phyloP scores from a whole-genome alignment of 2,329 filamentous ascomycete species.

The Coniella vitis region DNA sequence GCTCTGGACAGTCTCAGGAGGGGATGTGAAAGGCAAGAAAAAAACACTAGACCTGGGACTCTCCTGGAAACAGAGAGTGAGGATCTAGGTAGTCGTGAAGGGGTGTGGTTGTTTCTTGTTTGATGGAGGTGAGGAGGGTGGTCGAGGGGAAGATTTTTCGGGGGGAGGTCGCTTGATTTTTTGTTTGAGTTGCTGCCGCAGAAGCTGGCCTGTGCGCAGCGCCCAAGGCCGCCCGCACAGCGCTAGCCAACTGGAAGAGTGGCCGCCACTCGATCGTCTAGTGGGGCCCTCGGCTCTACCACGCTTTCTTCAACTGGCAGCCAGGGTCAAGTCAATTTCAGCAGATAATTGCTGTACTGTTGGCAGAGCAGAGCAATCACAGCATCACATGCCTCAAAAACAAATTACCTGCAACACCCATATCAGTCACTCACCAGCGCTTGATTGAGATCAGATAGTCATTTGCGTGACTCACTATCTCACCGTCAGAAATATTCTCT shows the following conservation, averaged over 20 bases:
- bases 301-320: too few relatives aligned
- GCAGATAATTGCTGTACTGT: too few relatives aligned
- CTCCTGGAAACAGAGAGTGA: conserved; percentile 36
- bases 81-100: conserved; percentile 13
- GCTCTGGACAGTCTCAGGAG: conserved; percentile 22
- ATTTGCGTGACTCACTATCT: too few relatives aligned
- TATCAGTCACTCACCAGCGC: too few relatives aligned
- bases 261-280: background rate
- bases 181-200: conserved; percentile 4
- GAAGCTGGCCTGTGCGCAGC: conserved; percentile 1
- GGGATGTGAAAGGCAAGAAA: conserved; percentile 20
- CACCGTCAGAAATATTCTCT: too few relatives aligned
- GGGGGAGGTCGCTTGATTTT: background rate
- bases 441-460: too few relatives aligned
- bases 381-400: too few relatives aligned
- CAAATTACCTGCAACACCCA: too few relatives aligned
- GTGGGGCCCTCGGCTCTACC: background rate
- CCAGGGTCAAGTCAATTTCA: too few relatives aligned
- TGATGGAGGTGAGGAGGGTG: conserved; percentile 8
- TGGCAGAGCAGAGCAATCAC: too few relatives aligned
- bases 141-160: conserved; percentile 12
- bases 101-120: conserved; percentile 8
- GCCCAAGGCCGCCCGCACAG: background rate
- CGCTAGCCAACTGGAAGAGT: background rate
- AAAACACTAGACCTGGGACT: conserved; percentile 43